Evolutionary conservation across 2,329 filamentous ascomycete species (phyloP).

Genomic region (Fusarium brevicatenulatum): DNA sequence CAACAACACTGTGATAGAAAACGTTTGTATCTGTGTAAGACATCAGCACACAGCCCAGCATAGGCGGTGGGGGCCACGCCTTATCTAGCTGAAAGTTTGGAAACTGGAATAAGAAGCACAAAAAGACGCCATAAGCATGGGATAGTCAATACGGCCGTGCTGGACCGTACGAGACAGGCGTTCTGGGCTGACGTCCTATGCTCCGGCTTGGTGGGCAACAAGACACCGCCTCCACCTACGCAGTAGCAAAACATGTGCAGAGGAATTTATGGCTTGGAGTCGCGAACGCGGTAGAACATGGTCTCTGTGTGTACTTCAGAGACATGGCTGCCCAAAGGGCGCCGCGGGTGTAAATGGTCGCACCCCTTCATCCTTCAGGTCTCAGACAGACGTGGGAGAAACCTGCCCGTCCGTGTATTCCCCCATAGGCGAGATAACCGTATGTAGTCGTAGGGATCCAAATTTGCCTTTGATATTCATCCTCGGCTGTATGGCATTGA

Average conservation of each 20-base stretch:
- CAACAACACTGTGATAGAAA: conserved; percentile 7
- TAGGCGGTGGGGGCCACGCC: neutral
- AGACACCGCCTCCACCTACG: conserved; percentile 8
- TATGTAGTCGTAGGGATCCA: neutral
- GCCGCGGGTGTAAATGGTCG: neutral
- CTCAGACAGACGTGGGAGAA: conserved; percentile 13
- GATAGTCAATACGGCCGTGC: neutral
- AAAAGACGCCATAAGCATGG: conserved; percentile 1
- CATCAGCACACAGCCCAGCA: neutral
- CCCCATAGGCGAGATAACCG: conserved; percentile 24
- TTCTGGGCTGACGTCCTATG: conserved; percentile 19
- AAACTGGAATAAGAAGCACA: conserved; percentile 6
- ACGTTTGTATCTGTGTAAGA: neutral
- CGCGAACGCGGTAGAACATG: conserved; percentile 25
- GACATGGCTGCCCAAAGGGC: conserved; percentile 24
- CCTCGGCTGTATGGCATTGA: conserved; percentile 7
- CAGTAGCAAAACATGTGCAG: conserved; percentile 8
- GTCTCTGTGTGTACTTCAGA: conserved; percentile 17
- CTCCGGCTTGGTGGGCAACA: conserved; percentile 16
- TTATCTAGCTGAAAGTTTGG: neutral
- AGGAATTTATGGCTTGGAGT: conserved; percentile 33
- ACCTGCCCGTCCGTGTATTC: conserved; percentile 13
- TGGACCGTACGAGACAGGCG: conserved; percentile 7
- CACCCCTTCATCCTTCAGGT: conserved; percentile 8
- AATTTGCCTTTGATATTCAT: neutral